Conservation (phyloP, 2,329 filamentous ascomycete species). For the Cytospora piceae region DNA sequence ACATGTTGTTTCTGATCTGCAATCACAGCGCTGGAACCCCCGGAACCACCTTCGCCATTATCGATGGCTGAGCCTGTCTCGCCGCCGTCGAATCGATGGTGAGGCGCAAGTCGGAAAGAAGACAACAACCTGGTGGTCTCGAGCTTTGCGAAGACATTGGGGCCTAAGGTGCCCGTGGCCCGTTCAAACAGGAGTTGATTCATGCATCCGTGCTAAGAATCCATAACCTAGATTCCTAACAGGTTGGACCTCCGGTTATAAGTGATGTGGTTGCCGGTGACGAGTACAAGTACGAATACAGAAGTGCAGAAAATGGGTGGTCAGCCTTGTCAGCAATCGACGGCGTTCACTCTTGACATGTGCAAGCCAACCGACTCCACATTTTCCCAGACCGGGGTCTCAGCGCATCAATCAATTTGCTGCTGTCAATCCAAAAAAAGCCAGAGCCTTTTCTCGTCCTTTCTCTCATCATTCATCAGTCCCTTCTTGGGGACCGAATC, state of each 20-base stretch:
- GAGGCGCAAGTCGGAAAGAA: slow-evolving; percentile 68
- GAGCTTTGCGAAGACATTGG: slow-evolving; percentile 65
- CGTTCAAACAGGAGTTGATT: slow-evolving; percentile 77
- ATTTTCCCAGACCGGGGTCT: slow-evolving; percentile 3
- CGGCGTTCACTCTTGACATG: not conserved
- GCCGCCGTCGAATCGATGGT: slow-evolving; percentile 71
- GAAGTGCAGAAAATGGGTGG: not conserved
- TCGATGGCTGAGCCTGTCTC: slow-evolving; percentile 43
- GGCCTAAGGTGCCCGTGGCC: slow-evolving; percentile 69
- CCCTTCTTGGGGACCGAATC: not conserved
- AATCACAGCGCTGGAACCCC: slow-evolving; percentile 21
- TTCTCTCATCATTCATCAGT: not conserved
- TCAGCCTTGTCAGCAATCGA: not conserved
- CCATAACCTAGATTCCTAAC: not conserved
- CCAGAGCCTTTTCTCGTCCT: not conserved
- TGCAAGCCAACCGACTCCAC: not conserved
- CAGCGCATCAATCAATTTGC: slow-evolving; percentile 12
- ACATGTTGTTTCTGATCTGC: slow-evolving; percentile 43
- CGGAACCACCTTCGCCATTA: slow-evolving; percentile 33
- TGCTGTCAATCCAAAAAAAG: not conserved
- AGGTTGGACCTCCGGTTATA: not conserved
- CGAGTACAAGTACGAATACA: not conserved
- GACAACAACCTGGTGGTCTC: slow-evolving; percentile 69
- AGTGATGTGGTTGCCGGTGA: not conserved
- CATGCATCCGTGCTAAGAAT: slow-evolving; percentile 52